phyloP scores from a whole-genome alignment of 2,329 filamentous ascomycete species.

The Diaporthe citri region DNA sequence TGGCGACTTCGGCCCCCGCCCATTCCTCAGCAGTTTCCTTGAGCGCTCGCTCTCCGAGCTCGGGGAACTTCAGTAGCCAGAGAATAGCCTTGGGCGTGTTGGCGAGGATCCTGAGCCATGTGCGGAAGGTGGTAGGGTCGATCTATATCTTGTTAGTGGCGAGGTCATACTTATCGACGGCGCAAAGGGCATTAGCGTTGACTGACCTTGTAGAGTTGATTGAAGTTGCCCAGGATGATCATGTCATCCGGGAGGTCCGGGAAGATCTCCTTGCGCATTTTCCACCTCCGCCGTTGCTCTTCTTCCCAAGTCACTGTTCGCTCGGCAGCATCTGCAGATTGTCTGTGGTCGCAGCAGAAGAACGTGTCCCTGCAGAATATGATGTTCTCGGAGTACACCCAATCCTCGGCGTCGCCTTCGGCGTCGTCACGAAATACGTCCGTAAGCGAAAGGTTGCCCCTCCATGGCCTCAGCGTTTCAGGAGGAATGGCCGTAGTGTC shows the following conservation, averaged over 20 bases:
- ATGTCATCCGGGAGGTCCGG: slow-evolving; percentile 84
- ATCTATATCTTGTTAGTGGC: slow-evolving; percentile 70
- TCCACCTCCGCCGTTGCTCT: slow-evolving; percentile 86
- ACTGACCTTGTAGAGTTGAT: slow-evolving; percentile 95
- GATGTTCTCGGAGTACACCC: slow-evolving; percentile 98
- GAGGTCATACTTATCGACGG: neutral
- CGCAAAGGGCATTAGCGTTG: neutral
- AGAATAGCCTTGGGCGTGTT: slow-evolving; percentile 88
- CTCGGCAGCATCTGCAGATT: slow-evolving; percentile 83
- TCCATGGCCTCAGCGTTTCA: slow-evolving; percentile 83
- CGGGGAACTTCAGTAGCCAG: slow-evolving; percentile 97
- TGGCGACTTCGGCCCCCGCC: slow-evolving; percentile 88
- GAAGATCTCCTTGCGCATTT: slow-evolving; percentile 93
- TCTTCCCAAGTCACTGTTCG: slow-evolving; percentile 81
- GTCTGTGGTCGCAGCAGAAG: slow-evolving; percentile 97
- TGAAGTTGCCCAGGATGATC: slow-evolving; percentile 97
- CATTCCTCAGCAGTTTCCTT: slow-evolving; percentile 83
- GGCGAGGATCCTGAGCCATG: slow-evolving; percentile 92
- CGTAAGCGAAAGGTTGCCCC: slow-evolving; percentile 79
- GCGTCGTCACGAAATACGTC: slow-evolving; percentile 77
- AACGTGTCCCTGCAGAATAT: slow-evolving; percentile 96
- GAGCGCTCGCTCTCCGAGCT: slow-evolving; percentile 89
- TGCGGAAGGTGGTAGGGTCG: slow-evolving; percentile 95
- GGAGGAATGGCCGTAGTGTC: slow-evolving; percentile 88
- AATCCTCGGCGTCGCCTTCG: slow-evolving; percentile 78